These are phyloP conservation scores for Saccharomycopsis lassenensis DNA, from an alignment of 805 yeast genomes.

Conservation along the genomic window DNA sequence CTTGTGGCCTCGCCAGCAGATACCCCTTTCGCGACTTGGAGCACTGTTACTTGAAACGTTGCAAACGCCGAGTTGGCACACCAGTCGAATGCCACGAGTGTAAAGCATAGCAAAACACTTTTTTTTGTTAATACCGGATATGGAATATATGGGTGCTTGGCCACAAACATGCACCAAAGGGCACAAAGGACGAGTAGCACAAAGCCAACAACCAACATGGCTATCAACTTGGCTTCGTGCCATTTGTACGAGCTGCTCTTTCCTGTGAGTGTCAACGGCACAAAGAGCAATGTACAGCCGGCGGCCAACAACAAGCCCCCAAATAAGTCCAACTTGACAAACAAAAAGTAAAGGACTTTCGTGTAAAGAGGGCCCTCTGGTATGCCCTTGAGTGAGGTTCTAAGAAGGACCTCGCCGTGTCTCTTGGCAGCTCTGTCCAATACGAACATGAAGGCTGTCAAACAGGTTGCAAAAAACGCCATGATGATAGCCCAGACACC, in stretches of 20 bases:
- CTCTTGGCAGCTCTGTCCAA: conserved; percentile 20
- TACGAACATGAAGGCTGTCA: conserved; percentile 21
- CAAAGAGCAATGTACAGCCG: conserved; percentile 22
- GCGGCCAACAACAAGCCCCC: conserved; percentile 20
- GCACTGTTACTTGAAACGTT: conserved; percentile 22
- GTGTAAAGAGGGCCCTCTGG: conserved; percentile 10
- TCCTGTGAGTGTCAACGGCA: conserved; percentile 25
- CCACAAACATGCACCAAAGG: conserved; percentile 20
- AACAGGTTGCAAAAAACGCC: conserved; percentile 20
- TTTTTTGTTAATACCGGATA: conserved; percentile 20
- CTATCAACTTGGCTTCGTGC: conserved; percentile 21
- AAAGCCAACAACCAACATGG: conserved; percentile 23
- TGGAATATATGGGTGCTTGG: conserved; percentile 23
- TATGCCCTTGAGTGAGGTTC: conserved; percentile 19
- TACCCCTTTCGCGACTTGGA: conserved; percentile 25
- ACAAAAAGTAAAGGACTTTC: conserved; percentile 16
- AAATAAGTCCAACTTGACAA: conserved; percentile 21
- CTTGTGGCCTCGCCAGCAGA: conserved; percentile 24
- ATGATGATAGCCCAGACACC: conserved; percentile 34
- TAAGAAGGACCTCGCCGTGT: conserved; percentile 15
- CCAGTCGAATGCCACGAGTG: conserved; percentile 21
- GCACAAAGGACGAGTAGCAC: no score
- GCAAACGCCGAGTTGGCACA: conserved; percentile 22
- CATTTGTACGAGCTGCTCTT: conserved; percentile 20
- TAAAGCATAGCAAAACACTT: conserved; percentile 19